These are phyloP conservation scores for Myxozyma geophila DNA, from an alignment of 805 yeast species.

Conservation along the genomic window DNA sequence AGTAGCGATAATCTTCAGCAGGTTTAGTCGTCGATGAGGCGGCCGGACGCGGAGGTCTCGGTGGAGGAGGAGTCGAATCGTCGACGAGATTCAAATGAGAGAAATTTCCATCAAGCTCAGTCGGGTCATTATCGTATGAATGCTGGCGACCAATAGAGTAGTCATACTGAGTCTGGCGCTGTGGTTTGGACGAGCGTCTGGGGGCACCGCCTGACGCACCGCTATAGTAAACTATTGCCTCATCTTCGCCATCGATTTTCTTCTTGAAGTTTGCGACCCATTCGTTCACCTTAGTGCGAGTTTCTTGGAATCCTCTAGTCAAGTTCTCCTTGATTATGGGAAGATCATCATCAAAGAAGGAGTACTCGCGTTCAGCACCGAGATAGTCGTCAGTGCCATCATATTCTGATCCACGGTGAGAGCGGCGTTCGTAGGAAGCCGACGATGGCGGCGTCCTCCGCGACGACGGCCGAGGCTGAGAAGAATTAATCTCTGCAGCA, in stretches of 20 bases:
- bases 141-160: slow-evolving; percentile 38
- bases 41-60: slow-evolving; percentile 45
- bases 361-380: slow-evolving; percentile 29
- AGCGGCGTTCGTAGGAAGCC: slow-evolving; percentile 24
- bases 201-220: slow-evolving; percentile 7
- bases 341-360: slow-evolving; percentile 47
- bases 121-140: slow-evolving; percentile 59
- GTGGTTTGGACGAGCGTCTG: background rate
- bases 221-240: slow-evolving; percentile 21
- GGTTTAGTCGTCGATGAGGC: slow-evolving; percentile 2
- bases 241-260: slow-evolving; percentile 50
- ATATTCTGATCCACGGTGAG: slow-evolving; percentile 12
- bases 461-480: slow-evolving; percentile 1
- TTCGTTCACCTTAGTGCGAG: slow-evolving; percentile 70
- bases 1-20: slow-evolving; percentile 2
- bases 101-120: slow-evolving; percentile 56
- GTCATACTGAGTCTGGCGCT: slow-evolving; percentile 14
- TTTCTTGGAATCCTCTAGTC: slow-evolving; percentile 77
- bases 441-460: slow-evolving; percentile 4
- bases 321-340: slow-evolving; percentile 68
- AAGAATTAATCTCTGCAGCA: slow-evolving; percentile 48
- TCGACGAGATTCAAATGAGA: slow-evolving; percentile 54
- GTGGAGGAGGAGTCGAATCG: slow-evolving; percentile 43
- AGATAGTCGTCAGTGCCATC: slow-evolving; percentile 18
- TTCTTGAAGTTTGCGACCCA: slow-evolving; percentile 77